Conservation (phyloP, 257 asterid genomes). For the Mitragyna speciosa region DNA sequence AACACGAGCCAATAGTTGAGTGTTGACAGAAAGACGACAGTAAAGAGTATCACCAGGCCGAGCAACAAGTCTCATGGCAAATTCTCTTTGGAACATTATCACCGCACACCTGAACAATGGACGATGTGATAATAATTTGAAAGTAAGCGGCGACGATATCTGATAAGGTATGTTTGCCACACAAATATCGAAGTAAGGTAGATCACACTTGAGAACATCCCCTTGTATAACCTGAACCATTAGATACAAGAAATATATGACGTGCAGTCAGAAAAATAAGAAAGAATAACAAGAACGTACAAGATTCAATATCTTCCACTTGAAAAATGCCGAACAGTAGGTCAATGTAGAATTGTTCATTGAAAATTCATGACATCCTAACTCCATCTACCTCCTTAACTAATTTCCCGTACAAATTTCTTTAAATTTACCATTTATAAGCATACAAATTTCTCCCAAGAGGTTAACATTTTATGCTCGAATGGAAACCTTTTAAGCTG, state of each 20-base stretch:
- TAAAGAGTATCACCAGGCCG: constrained; percentile 90
- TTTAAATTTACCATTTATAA: too few species aligned
- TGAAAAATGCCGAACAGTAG: too few species aligned
- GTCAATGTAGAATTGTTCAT: too few species aligned
- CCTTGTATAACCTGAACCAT: constrained; percentile 78
- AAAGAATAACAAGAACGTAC: background rate
- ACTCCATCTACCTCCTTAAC: too few species aligned
- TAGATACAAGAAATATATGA: background rate
- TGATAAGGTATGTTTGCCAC: constrained; percentile 96
- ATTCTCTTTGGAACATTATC: constrained; percentile 93
- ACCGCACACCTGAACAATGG: constrained; percentile 93
- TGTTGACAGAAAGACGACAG: constrained; percentile 93
- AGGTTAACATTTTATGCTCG: too few species aligned
- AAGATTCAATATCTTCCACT: background rate
- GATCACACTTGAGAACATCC: constrained; percentile 86
- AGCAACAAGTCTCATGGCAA: constrained; percentile 95
- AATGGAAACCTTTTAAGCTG: too few species aligned
- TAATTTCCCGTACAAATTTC: too few species aligned
- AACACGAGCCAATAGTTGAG: constrained; percentile 75
- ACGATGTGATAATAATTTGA: constrained; percentile 75
- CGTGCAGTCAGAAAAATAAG: background rate
- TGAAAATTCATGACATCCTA: too few species aligned
- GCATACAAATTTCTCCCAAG: too few species aligned
- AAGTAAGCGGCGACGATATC: constrained; percentile 94
- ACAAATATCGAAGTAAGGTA: constrained; percentile 93